Evolutionary conservation across 208 protist genomes (phyloP).

Genomic region (Crithidia expoeki): DNA sequence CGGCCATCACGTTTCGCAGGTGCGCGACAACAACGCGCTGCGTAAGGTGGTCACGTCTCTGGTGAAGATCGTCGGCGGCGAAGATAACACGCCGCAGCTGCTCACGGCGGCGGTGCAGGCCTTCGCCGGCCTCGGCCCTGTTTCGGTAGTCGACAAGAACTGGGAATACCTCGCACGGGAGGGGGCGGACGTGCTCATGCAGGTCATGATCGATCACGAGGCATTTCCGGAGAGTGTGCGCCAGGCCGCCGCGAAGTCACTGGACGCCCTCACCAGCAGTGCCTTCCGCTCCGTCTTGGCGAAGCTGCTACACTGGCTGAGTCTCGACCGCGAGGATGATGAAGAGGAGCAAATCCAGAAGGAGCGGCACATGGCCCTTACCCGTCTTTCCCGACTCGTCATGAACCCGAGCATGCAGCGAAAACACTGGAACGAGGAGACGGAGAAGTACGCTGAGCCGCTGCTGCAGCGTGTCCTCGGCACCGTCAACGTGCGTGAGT

Average conservation of each 20-base stretch:
- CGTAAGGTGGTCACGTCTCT: conserved; percentile 82
- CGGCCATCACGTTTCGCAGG: conserved; percentile 46
- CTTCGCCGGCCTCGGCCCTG: conserved; percentile 73
- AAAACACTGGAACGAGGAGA: conserved; percentile 80
- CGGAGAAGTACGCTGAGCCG: conserved; percentile 62
- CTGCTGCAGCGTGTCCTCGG: conserved; percentile 73
- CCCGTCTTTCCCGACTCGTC: conserved; percentile 53
- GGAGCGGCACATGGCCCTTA: conserved; percentile 80
- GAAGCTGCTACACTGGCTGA: conserved; percentile 90
- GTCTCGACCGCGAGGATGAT: conserved; percentile 83
- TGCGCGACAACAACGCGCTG: conserved; percentile 74
- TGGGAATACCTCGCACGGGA: conserved; percentile 86
- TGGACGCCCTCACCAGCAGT: conserved; percentile 72
- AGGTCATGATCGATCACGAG: conserved; percentile 84
- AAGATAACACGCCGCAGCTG: conserved; percentile 79
- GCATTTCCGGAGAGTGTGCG: conserved; percentile 77
- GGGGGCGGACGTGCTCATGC: conserved; percentile 87
- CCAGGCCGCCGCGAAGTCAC: conserved; percentile 60
- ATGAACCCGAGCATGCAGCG: conserved; percentile 38
- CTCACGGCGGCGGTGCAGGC: conserved; percentile 79
- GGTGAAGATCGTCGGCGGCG: conserved; percentile 77
- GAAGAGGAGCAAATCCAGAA: conserved; percentile 75
- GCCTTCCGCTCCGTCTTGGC: conserved; percentile 78
- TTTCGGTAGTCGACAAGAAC: conserved; percentile 81
- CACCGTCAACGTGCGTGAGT: conserved; percentile 77